Evolutionary conservation across 2,329 filamentous ascomycete species (phyloP).

Genomic region (Colletotrichum spinosum): DNA sequence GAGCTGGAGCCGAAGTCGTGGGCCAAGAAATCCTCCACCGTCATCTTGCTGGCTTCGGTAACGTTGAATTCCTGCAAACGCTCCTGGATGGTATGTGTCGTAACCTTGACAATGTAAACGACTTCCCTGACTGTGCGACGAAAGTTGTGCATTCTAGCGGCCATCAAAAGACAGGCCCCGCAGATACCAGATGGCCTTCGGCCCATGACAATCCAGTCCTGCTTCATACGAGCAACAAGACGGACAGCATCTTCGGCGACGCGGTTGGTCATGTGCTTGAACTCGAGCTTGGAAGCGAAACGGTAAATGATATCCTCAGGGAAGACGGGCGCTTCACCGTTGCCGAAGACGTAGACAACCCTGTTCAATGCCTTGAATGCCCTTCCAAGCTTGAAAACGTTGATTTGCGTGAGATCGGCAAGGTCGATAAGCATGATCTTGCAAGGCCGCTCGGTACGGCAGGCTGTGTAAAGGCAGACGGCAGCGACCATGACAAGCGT

Average conservation of each 20-base stretch:
- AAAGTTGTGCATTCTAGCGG: conserved; percentile 98
- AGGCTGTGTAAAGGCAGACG: conserved; percentile 92
- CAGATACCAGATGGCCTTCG: conserved; percentile 93
- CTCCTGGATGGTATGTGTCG: conserved; percentile 91
- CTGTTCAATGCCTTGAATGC: conserved; percentile 82
- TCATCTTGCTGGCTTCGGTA: conserved; percentile 85
- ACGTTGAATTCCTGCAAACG: conserved; percentile 92
- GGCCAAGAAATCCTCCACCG: conserved; percentile 86
- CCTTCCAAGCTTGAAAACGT: conserved; percentile 91
- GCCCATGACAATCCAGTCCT: conserved; percentile 97
- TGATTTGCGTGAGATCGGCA: conserved; percentile 83
- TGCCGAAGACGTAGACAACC: conserved; percentile 38
- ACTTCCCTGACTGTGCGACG: conserved; percentile 92
- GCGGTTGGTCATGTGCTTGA: conserved; percentile 81
- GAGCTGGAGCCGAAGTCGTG: conserved; percentile 68
- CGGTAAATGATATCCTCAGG: conserved; percentile 92
- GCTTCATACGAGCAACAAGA: conserved; percentile 91
- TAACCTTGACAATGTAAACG: conserved; percentile 98
- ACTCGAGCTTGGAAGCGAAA: conserved; percentile 92
- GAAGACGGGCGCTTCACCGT: conserved; percentile 75
- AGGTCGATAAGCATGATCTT: conserved; percentile 95
- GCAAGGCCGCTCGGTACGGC: conserved; percentile 81
- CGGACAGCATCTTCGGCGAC: conserved; percentile 90
- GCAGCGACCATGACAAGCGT: conserved; percentile 86
- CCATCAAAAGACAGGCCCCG: conserved; percentile 92